These are phyloP conservation scores for Stentor roeselii DNA, from an alignment of 73 alveolate species.

Conservation along the genomic window DNA sequence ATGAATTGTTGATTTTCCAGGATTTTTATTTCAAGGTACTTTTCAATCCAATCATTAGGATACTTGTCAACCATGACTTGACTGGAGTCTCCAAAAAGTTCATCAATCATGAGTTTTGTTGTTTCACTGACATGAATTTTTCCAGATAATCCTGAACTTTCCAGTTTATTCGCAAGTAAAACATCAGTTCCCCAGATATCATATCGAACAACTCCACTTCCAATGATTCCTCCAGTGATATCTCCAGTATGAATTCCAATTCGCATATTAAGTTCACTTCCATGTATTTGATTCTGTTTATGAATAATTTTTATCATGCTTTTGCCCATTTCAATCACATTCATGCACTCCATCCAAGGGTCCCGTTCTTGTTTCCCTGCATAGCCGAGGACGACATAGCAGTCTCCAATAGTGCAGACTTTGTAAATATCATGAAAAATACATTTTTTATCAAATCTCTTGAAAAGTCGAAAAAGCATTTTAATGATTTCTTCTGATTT, in stretches of 20 bases:
- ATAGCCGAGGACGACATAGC: constrained; percentile 84
- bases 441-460: constrained; percentile 74
- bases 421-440: constrained; percentile 62
- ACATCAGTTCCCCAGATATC: constrained; percentile 73
- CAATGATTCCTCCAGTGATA: constrained; percentile 28
- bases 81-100: no score
- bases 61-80: no score
- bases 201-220: constrained; percentile 49
- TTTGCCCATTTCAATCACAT: constrained; percentile 78
- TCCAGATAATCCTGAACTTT: constrained; percentile 46
- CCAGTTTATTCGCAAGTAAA: constrained; percentile 67
- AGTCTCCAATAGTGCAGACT: constrained; percentile 86
- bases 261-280: constrained; percentile 52
- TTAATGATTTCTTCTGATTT: constrained; percentile 77
- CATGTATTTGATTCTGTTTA: constrained; percentile 58
- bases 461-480: constrained; percentile 69
- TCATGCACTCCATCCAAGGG: constrained; percentile 69
- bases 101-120: constrained; percentile 53
- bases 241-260: constrained; percentile 65
- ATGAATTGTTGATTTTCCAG: no score
- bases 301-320: constrained; percentile 79
- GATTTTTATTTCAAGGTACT: no score
- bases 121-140: constrained; percentile 56
- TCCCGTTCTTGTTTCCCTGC: constrained; percentile 74
- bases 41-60: no score